A percentile compares a stretch with the other conserved stretches of the same genome.
These are phyloP conservation scores for Hypoxylon fragiforme DNA, from an alignment of 495 filamentous ascomycete species.

Conservation along the genomic window DNA sequence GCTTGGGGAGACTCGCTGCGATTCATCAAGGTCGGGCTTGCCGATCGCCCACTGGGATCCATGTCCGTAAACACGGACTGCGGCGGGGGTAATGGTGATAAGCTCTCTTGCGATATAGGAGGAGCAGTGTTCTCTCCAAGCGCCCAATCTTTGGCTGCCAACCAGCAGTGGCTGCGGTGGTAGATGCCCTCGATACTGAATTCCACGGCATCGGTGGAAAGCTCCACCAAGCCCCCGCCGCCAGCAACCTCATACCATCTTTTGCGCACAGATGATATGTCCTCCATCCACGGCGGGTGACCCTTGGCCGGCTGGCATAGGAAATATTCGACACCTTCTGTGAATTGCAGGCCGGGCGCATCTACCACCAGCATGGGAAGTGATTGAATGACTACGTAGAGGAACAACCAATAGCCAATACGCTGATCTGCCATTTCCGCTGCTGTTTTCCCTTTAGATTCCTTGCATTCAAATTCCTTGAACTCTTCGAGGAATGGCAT, in stretches of 20 bases:
- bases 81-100: conserved; percentile 45
- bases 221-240: conserved; percentile 68
- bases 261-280: conserved; percentile 63
- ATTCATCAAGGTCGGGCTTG: conserved; percentile 24
- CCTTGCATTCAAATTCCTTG: conserved; percentile 79
- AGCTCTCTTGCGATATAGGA: conserved; percentile 25
- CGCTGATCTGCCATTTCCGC: conserved; percentile 77
- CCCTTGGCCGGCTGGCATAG: conserved; percentile 88
- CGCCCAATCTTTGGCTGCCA: conserved; percentile 74
- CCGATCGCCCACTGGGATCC: conserved; percentile 24
- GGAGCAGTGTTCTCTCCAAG: conserved; percentile 26
- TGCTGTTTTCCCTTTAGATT: conserved; percentile 68
- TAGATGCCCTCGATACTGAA: conserved; percentile 90
- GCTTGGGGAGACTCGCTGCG: conserved; percentile 35
- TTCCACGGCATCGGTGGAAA: conserved; percentile 82
- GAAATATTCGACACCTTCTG: conserved; percentile 90
- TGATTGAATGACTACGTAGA: conserved; percentile 88
- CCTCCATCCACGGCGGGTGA: conserved; percentile 82
- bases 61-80: conserved; percentile 37
- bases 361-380: conserved; percentile 89
- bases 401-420: conserved; percentile 89
- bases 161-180: conserved; percentile 90
- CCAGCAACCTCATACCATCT: conserved; percentile 82
- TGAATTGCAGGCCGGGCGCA: conserved; percentile 74
- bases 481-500: conserved; percentile 75